Percentiles rank a stretch among this genome's conserved stretches.
These are phyloP conservation scores for Xerocomus minutiporus DNA, from an alignment of 1,284 basidiomycete species.

Conservation along the genomic window DNA sequence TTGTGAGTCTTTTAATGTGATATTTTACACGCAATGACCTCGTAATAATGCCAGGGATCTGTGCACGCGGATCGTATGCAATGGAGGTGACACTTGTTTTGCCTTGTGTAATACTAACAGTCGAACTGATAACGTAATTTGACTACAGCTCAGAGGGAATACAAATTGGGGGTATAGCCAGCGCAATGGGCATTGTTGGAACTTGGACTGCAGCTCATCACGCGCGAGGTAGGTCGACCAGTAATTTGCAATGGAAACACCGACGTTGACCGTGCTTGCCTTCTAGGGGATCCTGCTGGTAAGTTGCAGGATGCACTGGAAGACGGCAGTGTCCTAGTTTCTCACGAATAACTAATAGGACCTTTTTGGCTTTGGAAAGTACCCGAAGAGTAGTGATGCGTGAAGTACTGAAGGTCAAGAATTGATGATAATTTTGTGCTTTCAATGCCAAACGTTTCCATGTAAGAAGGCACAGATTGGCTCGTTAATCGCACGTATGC, in stretches of 20 bases:
- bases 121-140: background rate
- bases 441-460: background rate
- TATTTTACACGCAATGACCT: conserved; percentile 1
- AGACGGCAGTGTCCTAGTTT: background rate
- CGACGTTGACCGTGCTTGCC: background rate
- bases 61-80: conserved; percentile 46
- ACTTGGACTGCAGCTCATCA: conserved; percentile 61
- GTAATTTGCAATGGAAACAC: background rate
- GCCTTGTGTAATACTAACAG: background rate
- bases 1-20: conserved; percentile 42
- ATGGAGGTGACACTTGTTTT: conserved; percentile 46
- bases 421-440: background rate
- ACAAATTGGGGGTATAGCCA: conserved; percentile 58
- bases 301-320: conserved; percentile 15
- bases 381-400: conserved; percentile 1
- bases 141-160: conserved; percentile 51
- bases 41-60: conserved; percentile 39
- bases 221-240: conserved; percentile 42
- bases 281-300: conserved; percentile 44
- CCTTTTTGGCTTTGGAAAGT: conserved; percentile 12
- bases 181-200: conserved; percentile 60
- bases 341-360: conserved; percentile 11
- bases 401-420: background rate
- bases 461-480: no score
- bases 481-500: no score